Percentiles rank a stretch among this genome's conserved stretches.
Conservation (phyloP, 768 basidiomycete genomes). For the Boletus barrowsii region DNA sequence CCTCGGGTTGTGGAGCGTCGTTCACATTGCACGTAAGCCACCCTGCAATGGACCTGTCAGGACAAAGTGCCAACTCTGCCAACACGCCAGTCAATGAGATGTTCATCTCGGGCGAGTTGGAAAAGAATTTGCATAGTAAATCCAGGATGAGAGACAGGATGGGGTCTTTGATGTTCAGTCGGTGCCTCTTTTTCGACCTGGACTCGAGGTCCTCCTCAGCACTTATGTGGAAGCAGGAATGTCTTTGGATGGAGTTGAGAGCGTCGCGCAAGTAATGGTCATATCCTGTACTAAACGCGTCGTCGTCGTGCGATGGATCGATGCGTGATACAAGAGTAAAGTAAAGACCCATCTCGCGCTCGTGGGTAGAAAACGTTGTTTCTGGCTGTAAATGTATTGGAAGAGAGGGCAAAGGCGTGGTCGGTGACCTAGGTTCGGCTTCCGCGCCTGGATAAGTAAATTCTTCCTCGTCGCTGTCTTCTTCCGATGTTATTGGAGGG, state of each 20-base stretch:
- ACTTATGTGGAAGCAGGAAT: slow-evolving; percentile 52
- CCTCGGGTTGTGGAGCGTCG: slow-evolving; percentile 31
- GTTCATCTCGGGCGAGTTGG: slow-evolving; percentile 83
- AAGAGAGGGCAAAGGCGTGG: slow-evolving; percentile 15
- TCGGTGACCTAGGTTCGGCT: slow-evolving; percentile 13
- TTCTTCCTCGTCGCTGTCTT: slow-evolving; percentile 52
- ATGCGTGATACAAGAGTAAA: slow-evolving; percentile 74
- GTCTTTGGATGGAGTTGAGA: slow-evolving; percentile 60
- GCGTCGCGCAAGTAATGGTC: slow-evolving; percentile 82
- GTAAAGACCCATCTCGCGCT: slow-evolving; percentile 81
- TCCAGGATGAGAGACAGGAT: slow-evolving; percentile 70
- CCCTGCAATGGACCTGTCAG: slow-evolving; percentile 79
- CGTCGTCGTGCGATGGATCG: slow-evolving; percentile 64
- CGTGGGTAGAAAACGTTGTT: slow-evolving; percentile 76
- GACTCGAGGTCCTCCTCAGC: slow-evolving; percentile 40
- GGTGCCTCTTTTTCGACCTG: slow-evolving; percentile 56
- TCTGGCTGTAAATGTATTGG: slow-evolving; percentile 59
- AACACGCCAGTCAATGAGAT: slow-evolving; percentile 83
- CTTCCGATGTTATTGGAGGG: slow-evolving; percentile 22
- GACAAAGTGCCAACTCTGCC: slow-evolving; percentile 78
- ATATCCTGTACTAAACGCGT: slow-evolving; percentile 81
- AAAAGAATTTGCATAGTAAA: slow-evolving; percentile 74
- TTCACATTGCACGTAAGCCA: slow-evolving; percentile 75
- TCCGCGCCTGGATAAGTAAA: slow-evolving; percentile 42
- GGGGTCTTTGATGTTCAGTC: slow-evolving; percentile 75